These are phyloP conservation scores for Yamadazyma diddensiae DNA, from an alignment of 1,139 yeast genomes.

Conservation along the genomic window DNA sequence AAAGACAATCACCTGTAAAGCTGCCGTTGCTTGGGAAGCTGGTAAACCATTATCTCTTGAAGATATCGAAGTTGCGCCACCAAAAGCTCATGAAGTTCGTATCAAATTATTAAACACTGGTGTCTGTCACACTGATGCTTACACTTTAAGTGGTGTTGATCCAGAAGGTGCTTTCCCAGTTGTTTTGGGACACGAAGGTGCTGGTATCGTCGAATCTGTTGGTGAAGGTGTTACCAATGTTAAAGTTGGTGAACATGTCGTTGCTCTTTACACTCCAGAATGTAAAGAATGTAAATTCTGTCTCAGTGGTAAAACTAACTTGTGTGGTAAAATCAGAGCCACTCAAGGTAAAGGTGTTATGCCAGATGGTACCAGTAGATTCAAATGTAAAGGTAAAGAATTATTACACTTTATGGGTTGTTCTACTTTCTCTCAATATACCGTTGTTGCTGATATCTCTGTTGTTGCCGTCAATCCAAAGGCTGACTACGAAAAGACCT, in stretches of 20 bases:
- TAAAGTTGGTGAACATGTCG: constrained; percentile 84
- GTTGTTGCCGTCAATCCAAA: constrained; percentile 85
- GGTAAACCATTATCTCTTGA: constrained; percentile 81
- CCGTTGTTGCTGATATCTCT: constrained; percentile 97
- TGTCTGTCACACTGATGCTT: constrained; percentile 98
- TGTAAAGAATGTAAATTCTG: constrained; percentile 95
- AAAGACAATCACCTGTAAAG: constrained; percentile 81
- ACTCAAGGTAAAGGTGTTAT: constrained; percentile 29
- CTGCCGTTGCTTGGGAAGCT: constrained; percentile 98
- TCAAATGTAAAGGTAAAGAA: constrained; percentile 78
- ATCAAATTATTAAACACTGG: constrained; percentile 86
- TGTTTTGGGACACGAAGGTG: constrained; percentile 94
- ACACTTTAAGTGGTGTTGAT: constrained; percentile 88
- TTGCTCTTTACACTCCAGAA: constrained; percentile 94
- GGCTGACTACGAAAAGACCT: constrained; percentile 83
- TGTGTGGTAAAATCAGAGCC: constrained; percentile 87
- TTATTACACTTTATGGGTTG: constrained; percentile 95
- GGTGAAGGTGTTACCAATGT: constrained; percentile 92
- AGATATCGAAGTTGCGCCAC: constrained; percentile 87
- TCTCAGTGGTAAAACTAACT: constrained; percentile 90
- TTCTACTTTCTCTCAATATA: constrained; percentile 93
- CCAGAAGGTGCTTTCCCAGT: constrained; percentile 97
- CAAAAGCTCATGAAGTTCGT: constrained; percentile 96
- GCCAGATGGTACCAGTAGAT: constrained; percentile 94
- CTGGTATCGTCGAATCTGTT: constrained; percentile 88